These are phyloP conservation scores for Plasmodium gallinaceum DNA, from an alignment of 169 alveolate species.

Conservation along the genomic window DNA sequence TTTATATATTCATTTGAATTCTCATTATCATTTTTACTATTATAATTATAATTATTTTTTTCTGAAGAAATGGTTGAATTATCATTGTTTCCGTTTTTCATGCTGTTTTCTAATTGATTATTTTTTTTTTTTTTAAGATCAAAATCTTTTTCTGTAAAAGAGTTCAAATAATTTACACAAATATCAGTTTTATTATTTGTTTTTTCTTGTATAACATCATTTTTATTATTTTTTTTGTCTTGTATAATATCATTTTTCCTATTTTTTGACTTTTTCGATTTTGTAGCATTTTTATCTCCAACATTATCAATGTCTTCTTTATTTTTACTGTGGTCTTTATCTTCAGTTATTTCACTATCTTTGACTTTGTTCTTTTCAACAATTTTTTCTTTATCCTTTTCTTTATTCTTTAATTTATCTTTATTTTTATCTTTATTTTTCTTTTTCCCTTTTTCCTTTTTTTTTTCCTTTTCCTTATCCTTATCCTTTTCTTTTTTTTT, in stretches of 20 bases:
- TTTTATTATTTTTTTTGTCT: constrained; percentile 5
- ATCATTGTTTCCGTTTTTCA: constrained; percentile 9
- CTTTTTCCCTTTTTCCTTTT: constrained; percentile 28
- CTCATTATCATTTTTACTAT: constrained; percentile 14
- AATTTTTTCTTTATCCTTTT: constrained; percentile 20
- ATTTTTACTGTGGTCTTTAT: constrained; percentile 5
- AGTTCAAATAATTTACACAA: neutral
- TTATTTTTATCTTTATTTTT: constrained; percentile 22
- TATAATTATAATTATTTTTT: constrained; percentile 14
- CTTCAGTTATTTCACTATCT: constrained; percentile 1
- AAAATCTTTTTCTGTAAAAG: neutral
- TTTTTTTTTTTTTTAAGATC: constrained; percentile 2
- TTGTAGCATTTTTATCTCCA: neutral
- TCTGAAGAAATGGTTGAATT: neutral
- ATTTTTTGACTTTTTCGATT: constrained; percentile 11
- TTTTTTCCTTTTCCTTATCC: constrained; percentile 13
- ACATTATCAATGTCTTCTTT: neutral
- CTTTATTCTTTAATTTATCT: constrained; percentile 12
- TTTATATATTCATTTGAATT: neutral
- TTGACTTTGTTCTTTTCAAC: neutral
- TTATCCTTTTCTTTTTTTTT: neutral
- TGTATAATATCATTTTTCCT: constrained; percentile 7
- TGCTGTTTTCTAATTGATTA: neutral
- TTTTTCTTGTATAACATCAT: neutral
- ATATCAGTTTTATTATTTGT: constrained; percentile 9